phyloP scores from a whole-genome alignment of 2,329 filamentous ascomycete species.

The Cladorrhinum sp. region DNA sequence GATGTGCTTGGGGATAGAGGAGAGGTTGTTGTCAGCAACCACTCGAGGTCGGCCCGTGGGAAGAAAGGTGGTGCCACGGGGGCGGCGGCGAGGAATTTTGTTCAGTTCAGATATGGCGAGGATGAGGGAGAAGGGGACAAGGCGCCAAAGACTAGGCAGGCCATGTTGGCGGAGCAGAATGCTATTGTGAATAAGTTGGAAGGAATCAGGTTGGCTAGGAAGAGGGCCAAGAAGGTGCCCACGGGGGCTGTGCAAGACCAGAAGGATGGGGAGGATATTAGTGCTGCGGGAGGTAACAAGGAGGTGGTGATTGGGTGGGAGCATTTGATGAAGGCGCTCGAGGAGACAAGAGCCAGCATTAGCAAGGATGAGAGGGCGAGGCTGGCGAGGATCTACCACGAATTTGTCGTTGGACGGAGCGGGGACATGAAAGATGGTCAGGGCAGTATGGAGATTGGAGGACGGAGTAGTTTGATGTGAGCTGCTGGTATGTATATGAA shows the following conservation, averaged over 20 bases:
- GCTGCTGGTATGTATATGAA: neutral
- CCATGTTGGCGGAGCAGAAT: conserved; percentile 69
- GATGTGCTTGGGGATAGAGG: conserved; percentile 71
- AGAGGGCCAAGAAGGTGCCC: conserved; percentile 53
- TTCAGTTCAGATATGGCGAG: conserved; percentile 80
- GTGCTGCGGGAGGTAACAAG: conserved; percentile 31
- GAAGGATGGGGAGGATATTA: conserved; percentile 16
- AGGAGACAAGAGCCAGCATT: conserved; percentile 77
- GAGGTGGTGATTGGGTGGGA: conserved; percentile 83
- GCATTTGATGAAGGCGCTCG: conserved; percentile 75
- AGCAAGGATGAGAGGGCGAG: conserved; percentile 71
- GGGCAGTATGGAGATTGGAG: conserved; percentile 87
- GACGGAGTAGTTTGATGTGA: conserved; percentile 88
- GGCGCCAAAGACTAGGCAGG: conserved; percentile 46
- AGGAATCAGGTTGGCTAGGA: conserved; percentile 69
- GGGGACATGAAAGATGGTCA: conserved; percentile 95
- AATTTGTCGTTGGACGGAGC: conserved; percentile 89
- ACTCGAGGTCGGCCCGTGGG: conserved; percentile 33
- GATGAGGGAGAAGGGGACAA: conserved; percentile 46
- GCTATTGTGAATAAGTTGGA: conserved; percentile 79
- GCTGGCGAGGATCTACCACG: conserved; percentile 77
- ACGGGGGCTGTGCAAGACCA: conserved; percentile 29
- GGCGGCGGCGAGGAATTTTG: conserved; percentile 53
- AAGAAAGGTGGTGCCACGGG: conserved; percentile 31
- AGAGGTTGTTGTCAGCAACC: conserved; percentile 24